Evolutionary conservation across 805 yeast genomes (phyloP).

Genomic region (Danielozyma ontarioensis): DNA sequence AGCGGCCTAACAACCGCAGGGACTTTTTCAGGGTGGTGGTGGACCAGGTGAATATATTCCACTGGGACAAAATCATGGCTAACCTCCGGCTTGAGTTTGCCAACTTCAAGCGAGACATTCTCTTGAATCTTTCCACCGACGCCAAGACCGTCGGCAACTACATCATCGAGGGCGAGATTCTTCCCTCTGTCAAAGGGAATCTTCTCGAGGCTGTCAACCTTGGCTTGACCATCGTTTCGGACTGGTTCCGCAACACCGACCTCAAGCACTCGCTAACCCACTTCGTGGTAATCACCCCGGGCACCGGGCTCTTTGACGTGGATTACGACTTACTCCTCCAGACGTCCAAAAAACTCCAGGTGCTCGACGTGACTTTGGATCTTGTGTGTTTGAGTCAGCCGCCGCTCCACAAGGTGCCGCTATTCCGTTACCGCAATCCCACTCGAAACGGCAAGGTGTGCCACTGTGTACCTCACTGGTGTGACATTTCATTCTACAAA

Average conservation of each 20-base stretch:
- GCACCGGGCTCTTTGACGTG: constrained; percentile 90
- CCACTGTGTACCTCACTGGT: constrained; percentile 91
- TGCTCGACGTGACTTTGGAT: constrained; percentile 83
- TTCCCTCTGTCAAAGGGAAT: constrained; percentile 89
- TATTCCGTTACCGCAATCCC: constrained; percentile 63
- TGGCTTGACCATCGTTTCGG: constrained; percentile 71
- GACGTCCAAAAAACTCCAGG: constrained; percentile 69
- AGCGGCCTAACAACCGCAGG: constrained; percentile 56
- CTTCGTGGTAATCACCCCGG: constrained; percentile 82
- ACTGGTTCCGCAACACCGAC: constrained; percentile 80
- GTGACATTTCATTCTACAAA: constrained; percentile 88
- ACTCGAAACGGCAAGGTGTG: constrained; percentile 43
- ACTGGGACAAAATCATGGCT: constrained; percentile 92
- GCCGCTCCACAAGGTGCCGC: constrained; percentile 88
- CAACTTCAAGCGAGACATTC: constrained; percentile 69
- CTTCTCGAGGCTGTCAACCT: constrained; percentile 81
- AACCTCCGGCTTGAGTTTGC: constrained; percentile 80
- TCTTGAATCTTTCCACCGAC: constrained; percentile 31
- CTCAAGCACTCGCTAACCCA: constrained; percentile 89
- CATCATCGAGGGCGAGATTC: constrained; percentile 53
- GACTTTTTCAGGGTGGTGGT: constrained; percentile 93
- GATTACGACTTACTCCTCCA: constrained; percentile 70
- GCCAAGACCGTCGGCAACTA: constrained; percentile 23
- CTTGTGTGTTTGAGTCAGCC: constrained; percentile 84
- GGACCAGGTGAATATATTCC: constrained; percentile 82